A percentile compares a stretch with the other conserved stretches of the same genome.
Evolutionary conservation across 371 early-diverging fungal genomes (phyloP).

Genomic region (Chytridiales sp.): DNA sequence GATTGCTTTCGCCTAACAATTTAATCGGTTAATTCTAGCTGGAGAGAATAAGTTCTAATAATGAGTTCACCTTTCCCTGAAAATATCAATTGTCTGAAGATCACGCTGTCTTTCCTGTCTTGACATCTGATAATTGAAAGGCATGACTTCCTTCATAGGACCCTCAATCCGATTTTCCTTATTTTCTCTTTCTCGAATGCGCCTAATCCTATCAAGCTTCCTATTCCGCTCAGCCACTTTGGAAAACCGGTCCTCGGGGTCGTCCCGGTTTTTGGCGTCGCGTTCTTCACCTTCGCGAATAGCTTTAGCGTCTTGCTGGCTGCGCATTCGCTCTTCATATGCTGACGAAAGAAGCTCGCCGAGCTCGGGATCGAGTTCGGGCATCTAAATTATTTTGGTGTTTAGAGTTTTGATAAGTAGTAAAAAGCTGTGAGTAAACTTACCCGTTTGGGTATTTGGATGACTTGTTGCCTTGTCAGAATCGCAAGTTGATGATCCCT

Average conservation of each 20-base stretch:
- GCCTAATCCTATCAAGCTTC: conserved; percentile 25
- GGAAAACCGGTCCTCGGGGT: conserved; percentile 13
- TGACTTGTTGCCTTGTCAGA: conserved; percentile 8
- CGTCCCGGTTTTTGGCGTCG: background rate
- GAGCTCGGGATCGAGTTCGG: conserved; percentile 44
- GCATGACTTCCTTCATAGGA: conserved; percentile 5
- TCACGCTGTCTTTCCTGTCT: conserved; percentile 44
- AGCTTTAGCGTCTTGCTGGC: conserved; percentile 4
- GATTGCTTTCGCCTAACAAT: conserved; percentile 20
- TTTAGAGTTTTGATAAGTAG: background rate
- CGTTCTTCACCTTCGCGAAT: background rate
- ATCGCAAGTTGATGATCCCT: conserved; percentile 29
- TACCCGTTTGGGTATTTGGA: conserved; percentile 11
- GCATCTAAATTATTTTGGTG: conserved; percentile 23
- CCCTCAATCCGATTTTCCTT: conserved; percentile 5
- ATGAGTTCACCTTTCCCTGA: conserved; percentile 34
- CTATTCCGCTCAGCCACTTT: conserved; percentile 15
- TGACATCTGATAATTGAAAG: conserved; percentile 31
- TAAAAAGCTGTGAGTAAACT: background rate
- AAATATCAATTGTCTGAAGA: conserved; percentile 43
- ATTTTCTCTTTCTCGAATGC: conserved; percentile 17
- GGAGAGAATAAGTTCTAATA: background rate
- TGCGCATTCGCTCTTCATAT: conserved; percentile 28
- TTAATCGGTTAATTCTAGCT: too few species aligned
- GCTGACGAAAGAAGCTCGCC: conserved; percentile 29